Percentiles rank a stretch among this genome's conserved stretches.
Conservation (phyloP, 2,329 filamentous ascomycete genomes). For the Dactylonectria macrodidyma region DNA sequence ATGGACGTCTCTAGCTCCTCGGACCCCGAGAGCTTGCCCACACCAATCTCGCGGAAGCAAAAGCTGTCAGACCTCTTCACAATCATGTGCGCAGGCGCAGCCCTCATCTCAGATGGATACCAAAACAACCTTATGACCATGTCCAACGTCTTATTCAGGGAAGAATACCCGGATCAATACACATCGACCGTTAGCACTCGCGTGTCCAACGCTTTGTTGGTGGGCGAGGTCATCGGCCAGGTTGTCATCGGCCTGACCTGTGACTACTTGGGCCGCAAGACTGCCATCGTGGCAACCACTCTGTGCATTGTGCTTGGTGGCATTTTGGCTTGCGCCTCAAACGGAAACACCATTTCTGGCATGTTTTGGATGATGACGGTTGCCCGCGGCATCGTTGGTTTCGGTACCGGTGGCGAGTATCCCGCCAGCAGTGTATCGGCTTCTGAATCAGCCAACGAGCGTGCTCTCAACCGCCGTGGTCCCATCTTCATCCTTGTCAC, state of each 20-base stretch:
- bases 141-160: slow-evolving; percentile 50
- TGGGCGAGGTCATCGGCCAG: slow-evolving; percentile 61
- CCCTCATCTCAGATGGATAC: slow-evolving; percentile 55
- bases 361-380: slow-evolving; percentile 70
- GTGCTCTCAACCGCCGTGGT: slow-evolving; percentile 54
- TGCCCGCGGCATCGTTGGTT: slow-evolving; percentile 63
- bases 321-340: slow-evolving; percentile 62
- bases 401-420: slow-evolving; percentile 63
- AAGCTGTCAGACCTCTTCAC: slow-evolving; percentile 27
- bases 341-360: slow-evolving; percentile 60
- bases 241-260: slow-evolving; percentile 59
- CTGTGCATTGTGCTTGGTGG: slow-evolving; percentile 62
- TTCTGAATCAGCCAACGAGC: slow-evolving; percentile 64
- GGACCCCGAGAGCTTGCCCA: background rate
- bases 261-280: slow-evolving; percentile 64
- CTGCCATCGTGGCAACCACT: slow-evolving; percentile 62
- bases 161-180: slow-evolving; percentile 54
- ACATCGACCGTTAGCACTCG: slow-evolving; percentile 56
- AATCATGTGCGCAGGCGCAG: slow-evolving; percentile 50
- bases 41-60: background rate
- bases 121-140: slow-evolving; percentile 57
- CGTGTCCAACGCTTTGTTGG: slow-evolving; percentile 58
- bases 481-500: slow-evolving; percentile 64
- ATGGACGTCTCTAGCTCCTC: background rate
- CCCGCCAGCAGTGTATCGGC: slow-evolving; percentile 62